phyloP scores from a whole-genome alignment of 108 stramenopile genomes.

The Bacterosira constricta region DNA sequence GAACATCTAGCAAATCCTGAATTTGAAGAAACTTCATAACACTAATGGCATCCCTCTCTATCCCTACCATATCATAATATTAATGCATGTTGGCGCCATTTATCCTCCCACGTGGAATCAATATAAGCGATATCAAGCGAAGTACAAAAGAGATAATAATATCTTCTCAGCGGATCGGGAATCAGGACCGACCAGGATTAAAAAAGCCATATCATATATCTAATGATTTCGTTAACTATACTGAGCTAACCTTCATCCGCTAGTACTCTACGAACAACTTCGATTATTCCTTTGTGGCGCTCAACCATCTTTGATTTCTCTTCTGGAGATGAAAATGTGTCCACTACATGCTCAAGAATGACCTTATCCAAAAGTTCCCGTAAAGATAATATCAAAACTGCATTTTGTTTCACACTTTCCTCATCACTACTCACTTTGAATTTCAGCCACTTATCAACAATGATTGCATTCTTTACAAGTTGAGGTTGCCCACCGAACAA shows the following conservation, averaged over 20 bases:
- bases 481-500: constrained; percentile 66
- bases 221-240: neutral
- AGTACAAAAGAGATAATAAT: neutral
- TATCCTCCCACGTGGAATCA: neutral
- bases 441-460: constrained; percentile 71
- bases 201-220: too few relatives aligned
- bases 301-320: constrained; percentile 11
- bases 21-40: too few relatives aligned
- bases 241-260: constrained; percentile 14
- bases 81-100: constrained; percentile 5
- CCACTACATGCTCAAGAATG: constrained; percentile 32
- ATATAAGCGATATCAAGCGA: neutral
- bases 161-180: neutral
- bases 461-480: constrained; percentile 51
- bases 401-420: constrained; percentile 29
- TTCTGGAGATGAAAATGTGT: constrained; percentile 11
- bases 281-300: constrained; percentile 27
- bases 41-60: too few relatives aligned
- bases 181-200: too few relatives aligned
- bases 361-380: constrained; percentile 31
- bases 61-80: neutral
- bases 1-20: too few relatives aligned
- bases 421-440: constrained; percentile 57
- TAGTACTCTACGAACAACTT: constrained; percentile 21
- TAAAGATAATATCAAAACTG: constrained; percentile 30